These are phyloP conservation scores for Penicillium subrubescens DNA, from an alignment of 495 filamentous ascomycete genomes.

Conservation along the genomic window DNA sequence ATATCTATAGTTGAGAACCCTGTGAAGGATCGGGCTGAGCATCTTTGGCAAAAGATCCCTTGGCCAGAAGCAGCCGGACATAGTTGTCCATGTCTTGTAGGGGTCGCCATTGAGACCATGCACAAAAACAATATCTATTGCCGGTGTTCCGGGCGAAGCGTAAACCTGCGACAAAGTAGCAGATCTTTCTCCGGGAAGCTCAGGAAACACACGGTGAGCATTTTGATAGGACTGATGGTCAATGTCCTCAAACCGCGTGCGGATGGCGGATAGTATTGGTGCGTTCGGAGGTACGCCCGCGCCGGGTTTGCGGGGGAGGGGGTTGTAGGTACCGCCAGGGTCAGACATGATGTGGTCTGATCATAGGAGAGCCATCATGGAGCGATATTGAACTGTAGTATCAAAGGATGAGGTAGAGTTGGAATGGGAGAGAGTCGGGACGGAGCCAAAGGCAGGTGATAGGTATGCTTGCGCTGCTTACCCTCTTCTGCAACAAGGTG, in stretches of 20 bases:
- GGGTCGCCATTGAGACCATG: conserved; percentile 84
- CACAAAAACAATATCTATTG: conserved; percentile 66
- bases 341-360: conserved; percentile 24
- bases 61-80: conserved; percentile 73
- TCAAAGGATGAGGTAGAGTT: not conserved
- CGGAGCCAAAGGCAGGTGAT: not conserved
- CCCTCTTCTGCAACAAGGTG: not conserved
- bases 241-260: conserved; percentile 19
- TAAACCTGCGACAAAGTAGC: conserved; percentile 65
- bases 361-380: not conserved
- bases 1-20: conserved; percentile 82
- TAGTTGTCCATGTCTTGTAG: conserved; percentile 71
- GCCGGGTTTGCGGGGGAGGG: not conserved
- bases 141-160: conserved; percentile 43
- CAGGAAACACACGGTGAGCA: too few relatives aligned
- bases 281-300: not conserved
- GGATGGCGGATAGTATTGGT: not conserved
- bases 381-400: not conserved
- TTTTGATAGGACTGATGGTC: too few relatives aligned
- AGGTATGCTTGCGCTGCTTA: not conserved
- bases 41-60: conserved; percentile 68
- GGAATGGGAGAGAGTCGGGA: not conserved
- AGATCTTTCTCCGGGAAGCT: too few relatives aligned
- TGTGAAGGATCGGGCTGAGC: conserved; percentile 59
- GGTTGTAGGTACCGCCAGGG: conserved; percentile 5